These are phyloP conservation scores for Ganoderma sp. DNA, from an alignment of 1,284 basidiomycete species.

Conservation along the genomic window DNA sequence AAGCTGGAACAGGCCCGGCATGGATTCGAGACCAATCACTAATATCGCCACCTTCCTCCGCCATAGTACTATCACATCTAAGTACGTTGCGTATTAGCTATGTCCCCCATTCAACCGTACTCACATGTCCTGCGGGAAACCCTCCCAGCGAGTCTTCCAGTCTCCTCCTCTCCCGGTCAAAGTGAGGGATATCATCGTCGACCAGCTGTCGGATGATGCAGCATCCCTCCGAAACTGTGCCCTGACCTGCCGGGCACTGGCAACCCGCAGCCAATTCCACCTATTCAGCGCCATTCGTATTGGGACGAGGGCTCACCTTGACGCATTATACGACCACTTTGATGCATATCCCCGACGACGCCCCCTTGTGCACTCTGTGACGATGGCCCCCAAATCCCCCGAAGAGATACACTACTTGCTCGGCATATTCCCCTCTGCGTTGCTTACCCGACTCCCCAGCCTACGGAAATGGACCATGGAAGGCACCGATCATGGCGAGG, in stretches of 20 bases:
- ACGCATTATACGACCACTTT: background rate
- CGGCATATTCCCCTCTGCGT: background rate
- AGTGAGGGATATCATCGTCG: background rate
- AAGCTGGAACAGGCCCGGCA: background rate
- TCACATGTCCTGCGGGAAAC: background rate
- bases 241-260: background rate
- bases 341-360: background rate
- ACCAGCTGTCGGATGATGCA: background rate
- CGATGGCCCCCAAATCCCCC: background rate
- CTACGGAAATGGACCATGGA: background rate
- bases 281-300: background rate
- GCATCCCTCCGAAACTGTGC: background rate
- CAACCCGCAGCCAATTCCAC: background rate
- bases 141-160: background rate
- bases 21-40: background rate
- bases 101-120: background rate
- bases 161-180: background rate
- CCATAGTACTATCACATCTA: background rate
- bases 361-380: background rate
- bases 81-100: background rate
- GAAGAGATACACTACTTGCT: background rate
- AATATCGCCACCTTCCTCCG: background rate
- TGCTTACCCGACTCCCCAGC: background rate
- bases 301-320: background rate
- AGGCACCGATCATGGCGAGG: background rate